These are phyloP conservation scores for Lipomyces orientalis DNA, from an alignment of 805 yeast genomes.

Conservation along the genomic window DNA sequence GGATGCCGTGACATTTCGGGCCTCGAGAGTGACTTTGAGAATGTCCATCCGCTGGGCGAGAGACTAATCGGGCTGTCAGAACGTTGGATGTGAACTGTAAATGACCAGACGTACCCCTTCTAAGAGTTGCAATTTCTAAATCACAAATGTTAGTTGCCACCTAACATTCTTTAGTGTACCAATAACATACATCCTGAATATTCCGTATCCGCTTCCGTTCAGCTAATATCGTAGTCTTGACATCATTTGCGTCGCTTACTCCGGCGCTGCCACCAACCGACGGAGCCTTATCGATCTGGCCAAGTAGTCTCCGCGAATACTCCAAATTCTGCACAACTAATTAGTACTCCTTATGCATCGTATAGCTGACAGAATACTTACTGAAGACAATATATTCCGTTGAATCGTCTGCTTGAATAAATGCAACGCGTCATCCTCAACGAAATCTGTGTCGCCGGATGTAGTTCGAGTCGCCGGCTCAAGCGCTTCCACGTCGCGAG, in stretches of 20 bases:
- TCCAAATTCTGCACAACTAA: slow-evolving; percentile 25
- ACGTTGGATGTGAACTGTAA: neutral
- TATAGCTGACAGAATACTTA: slow-evolving; percentile 4
- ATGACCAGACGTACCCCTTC: slow-evolving; percentile 19
- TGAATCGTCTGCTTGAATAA: slow-evolving; percentile 21
- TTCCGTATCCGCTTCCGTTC: slow-evolving; percentile 33
- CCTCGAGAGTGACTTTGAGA: neutral
- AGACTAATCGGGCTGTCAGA: neutral
- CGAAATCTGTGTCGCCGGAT: neutral
- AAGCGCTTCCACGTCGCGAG: slow-evolving; percentile 9
- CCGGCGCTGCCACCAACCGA: neutral
- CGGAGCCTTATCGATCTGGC: slow-evolving; percentile 23
- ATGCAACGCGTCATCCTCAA: slow-evolving; percentile 10
- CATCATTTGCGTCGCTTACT: slow-evolving; percentile 3
- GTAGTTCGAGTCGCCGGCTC: neutral
- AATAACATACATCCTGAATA: slow-evolving; percentile 29
- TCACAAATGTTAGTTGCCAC: neutral
- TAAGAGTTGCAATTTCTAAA: slow-evolving; percentile 24
- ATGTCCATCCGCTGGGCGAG: slow-evolving; percentile 11
- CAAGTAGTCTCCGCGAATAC: slow-evolving; percentile 30
- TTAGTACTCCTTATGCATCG: neutral
- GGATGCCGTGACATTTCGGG: neutral
- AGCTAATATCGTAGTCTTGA: slow-evolving; percentile 16
- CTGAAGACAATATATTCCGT: slow-evolving; percentile 28
- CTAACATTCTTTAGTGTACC: neutral